phyloP scores from a whole-genome alignment of 164 flowering plant genomes.

The Vitis vinifera region DNA sequence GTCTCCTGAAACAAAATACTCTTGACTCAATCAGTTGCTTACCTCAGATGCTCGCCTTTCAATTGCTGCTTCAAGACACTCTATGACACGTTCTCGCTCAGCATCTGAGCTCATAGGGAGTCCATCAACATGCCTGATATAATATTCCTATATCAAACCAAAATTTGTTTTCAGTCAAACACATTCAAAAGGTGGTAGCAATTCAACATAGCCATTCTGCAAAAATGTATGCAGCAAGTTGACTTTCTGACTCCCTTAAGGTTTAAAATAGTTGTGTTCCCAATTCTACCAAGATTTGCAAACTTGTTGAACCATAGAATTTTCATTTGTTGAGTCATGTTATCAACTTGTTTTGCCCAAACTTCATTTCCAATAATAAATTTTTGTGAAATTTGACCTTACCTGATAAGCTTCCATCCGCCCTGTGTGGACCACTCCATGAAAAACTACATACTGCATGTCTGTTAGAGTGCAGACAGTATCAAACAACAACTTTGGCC shows the following conservation, averaged over 20 bases:
- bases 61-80: slow-evolving; percentile 80
- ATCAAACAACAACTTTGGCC: slow-evolving; percentile 77
- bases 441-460: slow-evolving; percentile 84
- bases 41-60: slow-evolving; percentile 88
- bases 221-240: no score
- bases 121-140: slow-evolving; percentile 87
- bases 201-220: not conserved
- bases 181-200: not conserved
- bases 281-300: not conserved
- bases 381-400: slow-evolving; percentile 13
- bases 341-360: not conserved
- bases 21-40: not conserved
- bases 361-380: not conserved
- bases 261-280: not conserved
- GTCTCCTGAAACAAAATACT: not conserved
- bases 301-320: not conserved
- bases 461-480: slow-evolving; percentile 74
- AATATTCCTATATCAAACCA: slow-evolving; percentile 61
- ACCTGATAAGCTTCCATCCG: slow-evolving; percentile 74
- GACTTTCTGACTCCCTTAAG: not conserved
- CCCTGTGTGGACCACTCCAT: slow-evolving; percentile 63
- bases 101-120: slow-evolving; percentile 79
- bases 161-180: not conserved
- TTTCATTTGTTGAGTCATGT: not conserved
- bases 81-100: slow-evolving; percentile 41